Evolutionary conservation across 768 basidiomycete species (phyloP).

Genomic region (Kwoniella bestiolae): DNA sequence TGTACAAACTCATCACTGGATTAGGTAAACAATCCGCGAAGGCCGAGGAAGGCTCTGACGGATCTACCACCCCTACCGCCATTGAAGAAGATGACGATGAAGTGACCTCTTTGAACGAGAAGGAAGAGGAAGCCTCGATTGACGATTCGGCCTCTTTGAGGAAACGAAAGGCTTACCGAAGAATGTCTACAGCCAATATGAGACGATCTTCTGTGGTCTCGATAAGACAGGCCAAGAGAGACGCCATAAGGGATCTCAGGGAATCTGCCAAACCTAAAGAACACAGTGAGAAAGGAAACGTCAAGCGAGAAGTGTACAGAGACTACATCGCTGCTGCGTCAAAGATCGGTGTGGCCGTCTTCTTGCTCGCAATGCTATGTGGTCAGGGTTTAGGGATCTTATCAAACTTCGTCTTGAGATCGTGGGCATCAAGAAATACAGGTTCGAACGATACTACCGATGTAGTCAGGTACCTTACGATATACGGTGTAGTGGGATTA

Average conservation of each 20-base stretch:
- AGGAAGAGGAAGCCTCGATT: slow-evolving; percentile 43
- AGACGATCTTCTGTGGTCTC: slow-evolving; percentile 55
- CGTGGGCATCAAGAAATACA: slow-evolving; percentile 81
- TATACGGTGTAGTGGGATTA: slow-evolving; percentile 68
- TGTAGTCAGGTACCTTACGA: slow-evolving; percentile 64
- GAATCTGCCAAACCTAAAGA: slow-evolving; percentile 60
- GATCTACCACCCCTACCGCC: slow-evolving; percentile 48
- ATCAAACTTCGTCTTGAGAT: slow-evolving; percentile 65
- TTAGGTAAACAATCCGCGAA: slow-evolving; percentile 56
- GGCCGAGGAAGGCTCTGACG: slow-evolving; percentile 36
- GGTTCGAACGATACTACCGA: slow-evolving; percentile 65
- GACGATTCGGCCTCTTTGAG: slow-evolving; percentile 46
- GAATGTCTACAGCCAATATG: slow-evolving; percentile 48
- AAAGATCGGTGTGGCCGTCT: slow-evolving; percentile 67
- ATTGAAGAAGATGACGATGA: slow-evolving; percentile 41
- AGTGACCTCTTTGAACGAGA: slow-evolving; percentile 16
- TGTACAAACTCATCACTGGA: slow-evolving; percentile 69
- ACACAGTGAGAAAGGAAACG: slow-evolving; percentile 75
- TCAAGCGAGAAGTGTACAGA: slow-evolving; percentile 75
- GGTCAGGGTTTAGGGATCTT: slow-evolving; percentile 68
- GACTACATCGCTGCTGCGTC: slow-evolving; percentile 82
- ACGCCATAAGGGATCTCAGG: slow-evolving; percentile 55
- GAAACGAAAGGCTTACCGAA: slow-evolving; percentile 36
- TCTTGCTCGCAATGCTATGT: slow-evolving; percentile 64
- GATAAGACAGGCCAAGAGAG: slow-evolving; percentile 53